Base-by-base conservation (phyloP, 352 stramenopile genomes). In the Thalassiosira livingstoniorum region DNA sequence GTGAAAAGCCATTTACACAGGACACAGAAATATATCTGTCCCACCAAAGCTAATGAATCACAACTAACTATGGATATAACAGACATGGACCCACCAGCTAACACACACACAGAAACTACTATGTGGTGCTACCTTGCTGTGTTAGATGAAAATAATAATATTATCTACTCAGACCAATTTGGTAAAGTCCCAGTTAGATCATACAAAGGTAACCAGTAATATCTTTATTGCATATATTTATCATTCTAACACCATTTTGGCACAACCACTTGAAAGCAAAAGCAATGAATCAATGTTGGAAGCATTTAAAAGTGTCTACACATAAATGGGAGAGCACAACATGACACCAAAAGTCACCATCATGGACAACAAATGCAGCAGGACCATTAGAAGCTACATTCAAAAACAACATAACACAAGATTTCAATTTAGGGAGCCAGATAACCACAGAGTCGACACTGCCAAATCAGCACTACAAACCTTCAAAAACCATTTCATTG, bases 401-500 rank as follows among this genome's bases (percentile, higher is more conserved):
- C 1, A 29, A n/a, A 0, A 35, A 0, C n/a, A 75, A 29, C 29
- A 76, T 10, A 51, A 60, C 39, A 13, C n/a, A n/a, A n/a, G 75
- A 23, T 63, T 62, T 21, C 77, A 88, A 45, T 63, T 88, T 31
- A 67, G 75, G 15, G 42, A 70, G 55, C 74, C 64, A 1, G 25
- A 75, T 43, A 82, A 82, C 34, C 74, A 82, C 43, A 31, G 55
- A n/a, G 54, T 71, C 1, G 71, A 82, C 42, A 65, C 70, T 15
- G 70, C 81, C 11, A 61, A 85, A 75, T 34, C 45, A 25, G 82
- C 71, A 4, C 83, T 83, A 15, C 42, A 67, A 67, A 82, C 82
- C n/a, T 83, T 86, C 58, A 86, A 89, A 62, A 71, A 84, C 45
- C 82, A 86, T 51, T 75, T 81, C 29, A 63, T 80, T 35, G 51